Conservation (phyloP, 2,329 filamentous ascomycete species). For the Cryphonectria naterciae region DNA sequence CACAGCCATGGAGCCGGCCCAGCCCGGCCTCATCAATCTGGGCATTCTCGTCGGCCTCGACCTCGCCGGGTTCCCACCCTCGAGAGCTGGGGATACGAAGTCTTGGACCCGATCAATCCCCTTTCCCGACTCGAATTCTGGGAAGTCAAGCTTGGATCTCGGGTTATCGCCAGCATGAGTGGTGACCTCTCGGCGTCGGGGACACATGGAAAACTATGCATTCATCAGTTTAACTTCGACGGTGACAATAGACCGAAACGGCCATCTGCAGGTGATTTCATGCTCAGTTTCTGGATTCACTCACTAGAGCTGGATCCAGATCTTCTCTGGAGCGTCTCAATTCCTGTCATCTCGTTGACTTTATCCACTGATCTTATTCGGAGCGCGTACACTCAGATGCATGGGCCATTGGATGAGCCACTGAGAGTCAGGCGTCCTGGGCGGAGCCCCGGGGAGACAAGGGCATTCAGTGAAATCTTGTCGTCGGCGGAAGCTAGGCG, state of each 20-base stretch:
- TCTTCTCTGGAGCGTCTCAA: neutral
- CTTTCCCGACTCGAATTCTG: neutral
- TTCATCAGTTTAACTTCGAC: neutral
- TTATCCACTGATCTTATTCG: rapidly evolving
- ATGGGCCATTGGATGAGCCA: neutral
- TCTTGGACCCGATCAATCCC: neutral
- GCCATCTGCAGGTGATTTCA: neutral
- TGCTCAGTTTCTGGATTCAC: neutral
- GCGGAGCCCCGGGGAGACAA: neutral
- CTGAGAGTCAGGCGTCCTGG: neutral
- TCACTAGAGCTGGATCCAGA: neutral
- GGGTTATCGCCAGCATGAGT: neutral
- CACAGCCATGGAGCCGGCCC: neutral
- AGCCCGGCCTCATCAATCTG: neutral
- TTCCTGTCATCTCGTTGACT: too few species aligned
- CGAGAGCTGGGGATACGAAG: neutral
- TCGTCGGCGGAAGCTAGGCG: too few species aligned
- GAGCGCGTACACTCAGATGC: neutral
- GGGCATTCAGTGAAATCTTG: too few species aligned
- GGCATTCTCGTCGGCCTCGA: neutral
- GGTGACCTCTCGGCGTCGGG: neutral
- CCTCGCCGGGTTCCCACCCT: neutral
- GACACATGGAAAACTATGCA: neutral
- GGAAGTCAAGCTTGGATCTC: neutral
- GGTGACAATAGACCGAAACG: neutral